These are phyloP conservation scores for Lepidium campestre DNA, from an alignment of 441 rosid species.

Conservation along the genomic window DNA sequence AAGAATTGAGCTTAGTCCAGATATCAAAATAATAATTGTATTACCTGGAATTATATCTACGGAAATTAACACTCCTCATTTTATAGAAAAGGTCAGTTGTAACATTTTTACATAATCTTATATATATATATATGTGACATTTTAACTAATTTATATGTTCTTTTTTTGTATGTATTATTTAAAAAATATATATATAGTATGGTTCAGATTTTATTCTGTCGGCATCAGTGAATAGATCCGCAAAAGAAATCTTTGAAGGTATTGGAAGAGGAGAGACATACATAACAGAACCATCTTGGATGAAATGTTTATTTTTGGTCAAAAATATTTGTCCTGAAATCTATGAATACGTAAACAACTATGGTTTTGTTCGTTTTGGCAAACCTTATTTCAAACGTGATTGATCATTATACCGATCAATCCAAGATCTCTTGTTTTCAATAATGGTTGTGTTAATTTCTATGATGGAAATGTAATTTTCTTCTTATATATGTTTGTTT, in stretches of 20 bases:
- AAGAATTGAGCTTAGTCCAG: slow-evolving; percentile 37
- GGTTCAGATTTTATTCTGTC: slow-evolving; percentile 17
- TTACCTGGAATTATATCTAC: slow-evolving; percentile 38
- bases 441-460: not conserved
- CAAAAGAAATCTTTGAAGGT: slow-evolving; percentile 17
- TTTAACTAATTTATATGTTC: not conserved
- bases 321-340: slow-evolving; percentile 12
- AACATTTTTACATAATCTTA: not conserved
- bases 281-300: slow-evolving; percentile 13
- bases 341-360: not conserved
- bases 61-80: slow-evolving; percentile 30
- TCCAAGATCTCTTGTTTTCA: not conserved
- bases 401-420: not conserved
- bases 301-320: not conserved
- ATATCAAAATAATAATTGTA: slow-evolving; percentile 44
- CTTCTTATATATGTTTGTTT: not conserved
- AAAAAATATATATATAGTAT: not conserved
- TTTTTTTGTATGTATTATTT: not conserved
- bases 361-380: not conserved
- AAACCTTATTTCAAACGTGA: slow-evolving; percentile 3
- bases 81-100: not conserved
- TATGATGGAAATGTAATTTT: not conserved
- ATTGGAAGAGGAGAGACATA: slow-evolving; percentile 20
- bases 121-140: not conserved
- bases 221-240: slow-evolving; percentile 6